Conservation (phyloP, 208 protist species). For the Plasmodiophora brassicae region DNA sequence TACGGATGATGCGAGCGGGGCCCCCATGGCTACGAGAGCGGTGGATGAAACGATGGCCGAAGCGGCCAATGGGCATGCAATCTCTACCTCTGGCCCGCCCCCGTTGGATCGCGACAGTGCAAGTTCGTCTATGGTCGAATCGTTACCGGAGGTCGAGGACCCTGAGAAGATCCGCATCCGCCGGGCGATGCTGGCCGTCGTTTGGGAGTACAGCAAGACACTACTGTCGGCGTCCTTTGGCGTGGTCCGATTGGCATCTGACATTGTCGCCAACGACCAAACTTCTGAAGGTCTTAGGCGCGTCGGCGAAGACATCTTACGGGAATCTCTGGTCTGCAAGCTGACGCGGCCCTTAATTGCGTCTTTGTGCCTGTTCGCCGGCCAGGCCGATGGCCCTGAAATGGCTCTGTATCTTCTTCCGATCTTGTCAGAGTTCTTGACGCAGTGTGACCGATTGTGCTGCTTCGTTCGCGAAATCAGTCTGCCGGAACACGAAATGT, state of each 20-base stretch:
- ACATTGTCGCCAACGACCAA: not conserved
- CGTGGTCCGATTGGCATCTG: not conserved
- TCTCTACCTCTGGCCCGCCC: no score
- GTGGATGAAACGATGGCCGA: no score
- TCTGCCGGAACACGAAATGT: slow-evolving; percentile 13
- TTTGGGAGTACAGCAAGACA: not conserved
- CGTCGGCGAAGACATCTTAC: slow-evolving; percentile 10
- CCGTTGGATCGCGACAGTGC: no score
- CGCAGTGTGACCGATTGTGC: not conserved
- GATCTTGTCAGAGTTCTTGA: not conserved
- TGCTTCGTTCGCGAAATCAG: slow-evolving; percentile 4
- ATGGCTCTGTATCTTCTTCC: slow-evolving; percentile 12
- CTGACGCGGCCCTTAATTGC: not conserved
- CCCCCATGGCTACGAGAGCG: no score
- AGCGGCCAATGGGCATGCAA: no score
- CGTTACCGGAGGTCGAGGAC: no score
- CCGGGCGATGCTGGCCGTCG: not conserved
- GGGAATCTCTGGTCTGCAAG: slow-evolving; percentile 17
- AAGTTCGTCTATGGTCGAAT: no score
- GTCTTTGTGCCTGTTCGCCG: not conserved
- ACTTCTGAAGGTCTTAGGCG: slow-evolving; percentile 14
- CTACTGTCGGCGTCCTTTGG: not conserved
- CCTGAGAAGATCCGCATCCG: not conserved
- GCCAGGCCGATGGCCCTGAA: not conserved
- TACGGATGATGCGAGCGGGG: no score